A percentile compares a stretch with the other conserved stretches of the same genome.
phyloP scores from a whole-genome alignment of 2,329 filamentous ascomycete genomes.

The Byssochlamys sp. region DNA sequence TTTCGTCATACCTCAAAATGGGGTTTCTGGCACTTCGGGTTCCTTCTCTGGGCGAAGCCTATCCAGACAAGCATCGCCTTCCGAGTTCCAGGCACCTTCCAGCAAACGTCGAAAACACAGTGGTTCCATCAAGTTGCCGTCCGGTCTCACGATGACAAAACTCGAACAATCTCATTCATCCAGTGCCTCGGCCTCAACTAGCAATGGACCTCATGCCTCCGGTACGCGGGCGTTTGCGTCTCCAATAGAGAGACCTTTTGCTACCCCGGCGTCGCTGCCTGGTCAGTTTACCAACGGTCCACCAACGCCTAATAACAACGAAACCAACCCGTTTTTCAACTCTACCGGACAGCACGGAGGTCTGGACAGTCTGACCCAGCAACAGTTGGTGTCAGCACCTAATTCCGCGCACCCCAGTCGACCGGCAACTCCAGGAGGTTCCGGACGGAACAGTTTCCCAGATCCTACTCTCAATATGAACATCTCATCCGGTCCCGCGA shows the following conservation, averaged over 20 bases:
- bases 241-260: constrained; percentile 39
- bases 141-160: constrained; percentile 69
- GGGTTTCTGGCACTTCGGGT: constrained; percentile 33
- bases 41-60: constrained; percentile 51
- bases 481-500: constrained; percentile 37
- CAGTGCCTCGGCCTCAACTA: constrained; percentile 27
- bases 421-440: constrained; percentile 58
- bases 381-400: constrained; percentile 62
- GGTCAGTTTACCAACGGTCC: constrained; percentile 50
- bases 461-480: constrained; percentile 21
- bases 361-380: constrained; percentile 55
- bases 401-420: constrained; percentile 65
- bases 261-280: constrained; percentile 32
- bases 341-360: constrained; percentile 51
- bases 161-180: constrained; percentile 51
- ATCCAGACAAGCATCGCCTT: constrained; percentile 66
- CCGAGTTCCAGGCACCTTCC: constrained; percentile 52
- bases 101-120: constrained; percentile 78
- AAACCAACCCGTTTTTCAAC: constrained; percentile 52
- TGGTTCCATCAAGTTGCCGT: constrained; percentile 58
- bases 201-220: constrained; percentile 34
- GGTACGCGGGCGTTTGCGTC: constrained; percentile 26
- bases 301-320: constrained; percentile 56
- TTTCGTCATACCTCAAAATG: constrained; percentile 28
- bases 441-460: constrained; percentile 34